A percentile compares a stretch with the other conserved stretches of the same genome.
phyloP scores from a whole-genome alignment of 352 stramenopile genomes.

The Pythium folliculosum region DNA sequence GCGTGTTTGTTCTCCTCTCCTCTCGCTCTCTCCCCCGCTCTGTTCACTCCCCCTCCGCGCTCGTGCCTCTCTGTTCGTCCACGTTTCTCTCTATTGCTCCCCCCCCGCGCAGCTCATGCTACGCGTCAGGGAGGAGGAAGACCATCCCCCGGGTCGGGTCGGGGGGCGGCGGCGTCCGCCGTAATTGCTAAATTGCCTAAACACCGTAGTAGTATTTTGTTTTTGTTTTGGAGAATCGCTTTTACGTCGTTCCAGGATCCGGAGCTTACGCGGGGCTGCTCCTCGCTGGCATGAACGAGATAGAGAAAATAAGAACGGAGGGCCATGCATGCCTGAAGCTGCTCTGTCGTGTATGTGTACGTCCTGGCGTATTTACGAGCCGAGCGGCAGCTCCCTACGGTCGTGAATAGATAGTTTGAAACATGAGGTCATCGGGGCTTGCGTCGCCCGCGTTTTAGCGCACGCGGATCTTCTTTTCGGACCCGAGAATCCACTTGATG shows the following conservation, averaged over 20 bases:
- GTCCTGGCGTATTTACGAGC: too few species aligned
- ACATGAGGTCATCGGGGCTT: too few species aligned
- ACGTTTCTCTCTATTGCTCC: too few species aligned
- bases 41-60: neutral
- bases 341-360: too few species aligned
- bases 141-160: too few species aligned
- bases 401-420: too few species aligned
- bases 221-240: neutral
- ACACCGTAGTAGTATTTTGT: neutral
- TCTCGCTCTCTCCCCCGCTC: neutral
- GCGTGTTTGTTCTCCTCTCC: neutral
- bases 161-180: constrained; percentile 20
- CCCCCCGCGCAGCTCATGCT: too few species aligned
- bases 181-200: constrained; percentile 4
- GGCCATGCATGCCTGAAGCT: too few species aligned
- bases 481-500: constrained; percentile 6
- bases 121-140: neutral
- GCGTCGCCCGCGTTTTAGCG: constrained; percentile 16
- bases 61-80: too few species aligned
- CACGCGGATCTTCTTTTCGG: constrained; percentile 43
- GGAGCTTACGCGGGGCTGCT: neutral
- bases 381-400: too few species aligned
- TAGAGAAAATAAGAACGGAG: too few species aligned
- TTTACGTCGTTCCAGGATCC: neutral
- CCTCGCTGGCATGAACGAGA: too few species aligned